phyloP scores from a whole-genome alignment of 2,329 filamentous ascomycete species.

The Epichloe glyceriae region DNA sequence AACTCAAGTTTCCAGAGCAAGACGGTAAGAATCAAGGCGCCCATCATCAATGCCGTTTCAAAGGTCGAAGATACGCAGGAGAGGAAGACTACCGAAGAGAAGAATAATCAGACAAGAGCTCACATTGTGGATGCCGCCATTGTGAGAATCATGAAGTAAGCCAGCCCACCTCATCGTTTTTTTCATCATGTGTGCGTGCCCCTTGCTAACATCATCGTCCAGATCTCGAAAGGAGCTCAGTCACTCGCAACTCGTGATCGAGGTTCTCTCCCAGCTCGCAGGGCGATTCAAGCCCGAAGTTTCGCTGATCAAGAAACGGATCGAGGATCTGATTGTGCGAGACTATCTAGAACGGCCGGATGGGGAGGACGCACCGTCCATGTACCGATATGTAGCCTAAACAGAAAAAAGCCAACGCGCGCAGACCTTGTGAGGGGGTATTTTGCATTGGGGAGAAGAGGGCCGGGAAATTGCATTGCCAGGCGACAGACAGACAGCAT shows the following conservation, averaged over 20 bases:
- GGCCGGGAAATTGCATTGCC: background rate
- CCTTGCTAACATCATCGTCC: background rate
- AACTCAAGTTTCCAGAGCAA: conserved; percentile 74
- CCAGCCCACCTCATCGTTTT: conserved; percentile 11
- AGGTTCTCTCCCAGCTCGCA: conserved; percentile 57
- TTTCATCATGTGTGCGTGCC: background rate
- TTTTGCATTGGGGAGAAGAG: background rate
- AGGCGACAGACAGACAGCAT: background rate
- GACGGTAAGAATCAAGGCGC: conserved; percentile 78
- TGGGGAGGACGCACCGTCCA: conserved; percentile 50
- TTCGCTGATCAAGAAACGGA: conserved; percentile 65
- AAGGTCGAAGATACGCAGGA: conserved; percentile 69
- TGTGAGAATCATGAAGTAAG: conserved; percentile 77
- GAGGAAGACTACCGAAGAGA: conserved; percentile 58
- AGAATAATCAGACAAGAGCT: conserved; percentile 58
- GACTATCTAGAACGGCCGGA: conserved; percentile 64
- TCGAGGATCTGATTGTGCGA: conserved; percentile 62
- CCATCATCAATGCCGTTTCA: conserved; percentile 66
- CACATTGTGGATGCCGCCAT: conserved; percentile 65
- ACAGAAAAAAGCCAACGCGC: background rate
- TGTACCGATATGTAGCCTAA: conserved; percentile 61
- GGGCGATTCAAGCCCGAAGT: conserved; percentile 65
- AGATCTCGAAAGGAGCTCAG: conserved; percentile 62
- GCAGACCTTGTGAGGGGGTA: background rate
- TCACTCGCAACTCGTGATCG: conserved; percentile 56